These are phyloP conservation scores for Fusarium irregulare DNA, from an alignment of 2,329 filamentous ascomycete species.

Conservation along the genomic window DNA sequence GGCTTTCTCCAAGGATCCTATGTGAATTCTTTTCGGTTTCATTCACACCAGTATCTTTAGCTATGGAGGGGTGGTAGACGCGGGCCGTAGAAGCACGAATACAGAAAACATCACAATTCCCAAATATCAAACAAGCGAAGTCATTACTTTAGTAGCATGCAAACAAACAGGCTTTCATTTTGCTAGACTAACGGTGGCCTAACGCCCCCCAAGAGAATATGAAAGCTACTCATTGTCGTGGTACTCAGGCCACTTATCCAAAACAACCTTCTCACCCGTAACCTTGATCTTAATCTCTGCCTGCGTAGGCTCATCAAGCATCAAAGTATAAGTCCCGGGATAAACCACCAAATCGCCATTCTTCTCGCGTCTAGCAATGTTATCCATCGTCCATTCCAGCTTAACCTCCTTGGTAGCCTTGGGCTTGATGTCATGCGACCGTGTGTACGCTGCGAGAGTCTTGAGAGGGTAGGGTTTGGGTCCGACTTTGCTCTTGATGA, in stretches of 20 bases:
- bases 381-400: conserved; percentile 10
- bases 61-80: too few species aligned
- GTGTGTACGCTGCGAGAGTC: conserved; percentile 1
- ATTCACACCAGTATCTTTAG: too few species aligned
- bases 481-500: conserved; percentile 8
- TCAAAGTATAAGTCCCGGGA: conserved; percentile 1
- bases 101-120: too few species aligned
- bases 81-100: too few species aligned
- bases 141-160: too few species aligned
- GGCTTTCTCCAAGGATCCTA: too few species aligned
- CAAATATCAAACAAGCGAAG: accelerated
- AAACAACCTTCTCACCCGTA: neutral
- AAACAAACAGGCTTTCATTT: too few species aligned
- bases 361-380: neutral
- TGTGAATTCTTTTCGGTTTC: too few species aligned
- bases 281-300: neutral
- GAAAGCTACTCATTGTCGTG: neutral
- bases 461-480: conserved; percentile 9
- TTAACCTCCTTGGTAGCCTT: neutral
- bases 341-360: conserved; percentile 8
- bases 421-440: neutral
- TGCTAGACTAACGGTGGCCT: too few species aligned
- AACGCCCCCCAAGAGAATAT: accelerated
- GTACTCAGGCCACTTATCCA: conserved; percentile 10
- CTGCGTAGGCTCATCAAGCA: conserved; percentile 15